These are phyloP conservation scores for Rhodotorula sp. DNA, from an alignment of 1,284 basidiomycete genomes.

Conservation along the genomic window DNA sequence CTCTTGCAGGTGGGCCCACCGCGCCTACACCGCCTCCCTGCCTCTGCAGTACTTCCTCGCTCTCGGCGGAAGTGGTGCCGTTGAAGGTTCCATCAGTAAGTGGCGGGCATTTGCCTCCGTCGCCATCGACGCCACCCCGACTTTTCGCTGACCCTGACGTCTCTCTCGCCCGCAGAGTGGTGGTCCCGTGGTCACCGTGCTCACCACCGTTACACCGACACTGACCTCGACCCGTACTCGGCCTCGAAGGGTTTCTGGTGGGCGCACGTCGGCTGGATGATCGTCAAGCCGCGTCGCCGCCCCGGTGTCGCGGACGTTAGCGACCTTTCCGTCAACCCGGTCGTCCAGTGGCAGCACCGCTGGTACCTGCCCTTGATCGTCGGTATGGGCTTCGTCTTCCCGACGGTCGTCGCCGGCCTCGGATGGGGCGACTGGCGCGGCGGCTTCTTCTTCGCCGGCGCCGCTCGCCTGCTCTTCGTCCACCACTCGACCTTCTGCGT, in stretches of 20 bases:
- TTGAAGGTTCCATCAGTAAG: constrained; percentile 72
- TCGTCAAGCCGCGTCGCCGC: constrained; percentile 80
- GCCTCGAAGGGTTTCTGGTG: constrained; percentile 73
- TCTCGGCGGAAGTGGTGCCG: constrained; percentile 76
- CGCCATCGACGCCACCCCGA: not conserved
- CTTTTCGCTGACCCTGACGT: not conserved
- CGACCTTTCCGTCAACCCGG: constrained; percentile 71
- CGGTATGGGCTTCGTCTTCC: constrained; percentile 70
- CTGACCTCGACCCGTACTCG: constrained; percentile 90
- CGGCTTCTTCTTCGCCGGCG: constrained; percentile 82
- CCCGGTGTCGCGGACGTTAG: constrained; percentile 86
- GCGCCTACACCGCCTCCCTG: constrained; percentile 81
- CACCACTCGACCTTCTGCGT: constrained; percentile 96
- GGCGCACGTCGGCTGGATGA: constrained; percentile 90
- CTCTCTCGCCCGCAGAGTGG: constrained; percentile 59
- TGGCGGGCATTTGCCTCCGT: not conserved
- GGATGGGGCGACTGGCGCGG: constrained; percentile 81
- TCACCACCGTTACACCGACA: constrained; percentile 93
- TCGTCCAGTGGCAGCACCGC: constrained; percentile 85
- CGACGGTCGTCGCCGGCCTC: constrained; percentile 72
- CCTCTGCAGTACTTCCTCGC: constrained; percentile 77
- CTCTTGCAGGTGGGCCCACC: constrained; percentile 70
- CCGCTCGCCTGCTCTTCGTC: constrained; percentile 77
- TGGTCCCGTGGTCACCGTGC: constrained; percentile 93
- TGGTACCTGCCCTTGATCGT: constrained; percentile 72